Percentiles rank a stretch among this genome's conserved stretches.
phyloP scores from a whole-genome alignment of 805 yeast species.

The Candida taoyuanica region DNA sequence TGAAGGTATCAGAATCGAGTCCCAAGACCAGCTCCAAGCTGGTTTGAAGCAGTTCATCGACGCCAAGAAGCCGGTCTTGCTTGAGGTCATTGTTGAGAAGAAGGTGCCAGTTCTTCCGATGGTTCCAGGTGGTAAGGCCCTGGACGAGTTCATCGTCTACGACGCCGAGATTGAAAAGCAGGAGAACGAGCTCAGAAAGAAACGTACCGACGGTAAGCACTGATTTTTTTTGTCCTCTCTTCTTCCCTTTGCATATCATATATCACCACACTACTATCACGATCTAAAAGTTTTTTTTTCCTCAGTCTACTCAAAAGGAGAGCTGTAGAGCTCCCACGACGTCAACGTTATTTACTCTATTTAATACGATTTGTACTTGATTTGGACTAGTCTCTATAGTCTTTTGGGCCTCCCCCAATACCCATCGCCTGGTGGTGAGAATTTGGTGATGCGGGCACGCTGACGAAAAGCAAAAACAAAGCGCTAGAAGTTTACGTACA shows the following conservation, averaged over 20 bases:
- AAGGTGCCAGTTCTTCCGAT: conserved; percentile 94
- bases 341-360: neutral
- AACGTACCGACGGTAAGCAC: conserved; percentile 72
- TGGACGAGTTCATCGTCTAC: conserved; percentile 86
- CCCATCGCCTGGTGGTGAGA: neutral
- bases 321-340: no score
- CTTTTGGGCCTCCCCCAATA: neutral
- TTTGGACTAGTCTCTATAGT: no score
- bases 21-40: conserved; percentile 59
- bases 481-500: no score
- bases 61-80: conserved; percentile 68
- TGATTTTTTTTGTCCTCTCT: no score
- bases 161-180: conserved; percentile 77
- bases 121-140: conserved; percentile 95
- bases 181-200: conserved; percentile 59
- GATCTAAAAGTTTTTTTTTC: no score
- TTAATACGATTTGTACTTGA: neutral
- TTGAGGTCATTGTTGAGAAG: conserved; percentile 88
- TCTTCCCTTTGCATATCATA: no score
- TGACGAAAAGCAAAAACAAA: neutral
- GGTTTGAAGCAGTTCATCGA: conserved; percentile 67
- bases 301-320: no score
- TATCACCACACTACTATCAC: no score
- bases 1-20: conserved; percentile 69
- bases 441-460: no score